phyloP scores from a whole-genome alignment of 352 stramenopile species.

The Globisporangium cederbergense region DNA sequence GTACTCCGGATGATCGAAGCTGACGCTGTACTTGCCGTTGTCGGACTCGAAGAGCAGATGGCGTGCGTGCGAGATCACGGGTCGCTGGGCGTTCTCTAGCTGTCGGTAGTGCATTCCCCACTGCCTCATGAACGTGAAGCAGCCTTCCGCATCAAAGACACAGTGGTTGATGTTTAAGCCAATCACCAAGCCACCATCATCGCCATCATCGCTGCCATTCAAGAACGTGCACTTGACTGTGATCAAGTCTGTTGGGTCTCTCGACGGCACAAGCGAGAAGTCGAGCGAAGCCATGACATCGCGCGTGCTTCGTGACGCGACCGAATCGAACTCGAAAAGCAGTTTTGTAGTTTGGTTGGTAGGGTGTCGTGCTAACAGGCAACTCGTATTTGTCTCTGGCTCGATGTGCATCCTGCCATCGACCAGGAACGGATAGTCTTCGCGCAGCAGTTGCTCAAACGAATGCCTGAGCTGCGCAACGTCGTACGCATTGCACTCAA shows the following conservation, averaged over 20 bases:
- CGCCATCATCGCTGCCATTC: not conserved
- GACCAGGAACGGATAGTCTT: slow-evolving; percentile 13
- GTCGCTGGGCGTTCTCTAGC: not conserved
- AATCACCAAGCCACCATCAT: slow-evolving; percentile 12
- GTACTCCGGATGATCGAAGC: slow-evolving; percentile 18
- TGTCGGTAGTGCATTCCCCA: slow-evolving; percentile 17
- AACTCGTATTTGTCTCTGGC: not conserved
- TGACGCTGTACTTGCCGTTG: not conserved
- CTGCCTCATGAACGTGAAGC: slow-evolving; percentile 15
- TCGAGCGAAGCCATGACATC: slow-evolving; percentile 2
- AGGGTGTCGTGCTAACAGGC: not conserved
- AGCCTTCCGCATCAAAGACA: slow-evolving; percentile 12
- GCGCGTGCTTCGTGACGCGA: not conserved
- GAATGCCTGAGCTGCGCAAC: slow-evolving; percentile 1
- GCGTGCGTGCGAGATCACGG: slow-evolving; percentile 9
- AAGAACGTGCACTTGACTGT: slow-evolving; percentile 13
- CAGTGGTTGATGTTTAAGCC: slow-evolving; percentile 17
- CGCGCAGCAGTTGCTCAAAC: slow-evolving; percentile 14
- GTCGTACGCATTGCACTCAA: not conserved
- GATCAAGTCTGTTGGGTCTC: not conserved
- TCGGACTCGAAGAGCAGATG: slow-evolving; percentile 3
- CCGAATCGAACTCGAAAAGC: not conserved
- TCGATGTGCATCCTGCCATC: slow-evolving; percentile 4
- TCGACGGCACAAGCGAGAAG: slow-evolving; percentile 2
- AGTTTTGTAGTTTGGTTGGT: not conserved